These are phyloP conservation scores for Mentha longifolia DNA, from an alignment of 257 asterid species.

Conservation along the genomic window DNA sequence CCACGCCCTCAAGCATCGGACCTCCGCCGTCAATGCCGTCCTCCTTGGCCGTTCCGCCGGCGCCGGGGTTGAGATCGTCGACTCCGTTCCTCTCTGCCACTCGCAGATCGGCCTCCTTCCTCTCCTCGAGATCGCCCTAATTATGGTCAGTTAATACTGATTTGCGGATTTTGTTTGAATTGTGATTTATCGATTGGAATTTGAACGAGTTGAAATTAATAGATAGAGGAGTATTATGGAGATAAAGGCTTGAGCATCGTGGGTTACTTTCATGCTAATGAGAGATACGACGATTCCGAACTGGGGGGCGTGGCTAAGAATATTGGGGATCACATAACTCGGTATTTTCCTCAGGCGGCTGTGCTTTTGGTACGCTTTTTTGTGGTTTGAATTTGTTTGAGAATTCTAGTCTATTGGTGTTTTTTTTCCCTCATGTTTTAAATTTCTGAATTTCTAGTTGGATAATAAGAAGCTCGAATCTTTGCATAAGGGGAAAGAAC, in stretches of 20 bases:
- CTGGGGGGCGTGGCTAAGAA: constrained; percentile 76
- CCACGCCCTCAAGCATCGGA: constrained; percentile 84
- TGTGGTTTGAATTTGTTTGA: constrained; percentile 1
- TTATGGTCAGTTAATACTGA: constrained; percentile 56
- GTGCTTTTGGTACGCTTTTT: constrained; percentile 77
- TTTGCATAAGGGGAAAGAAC: constrained; percentile 59
- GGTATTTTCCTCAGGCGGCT: constrained; percentile 88
- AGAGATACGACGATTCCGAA: constrained; percentile 82
- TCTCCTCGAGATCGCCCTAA: constrained; percentile 91
- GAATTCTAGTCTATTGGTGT: constrained; percentile 2
- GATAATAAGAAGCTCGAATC: constrained; percentile 71
- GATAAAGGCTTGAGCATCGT: constrained; percentile 83
- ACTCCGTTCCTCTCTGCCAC: constrained; percentile 91
- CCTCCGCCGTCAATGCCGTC: constrained; percentile 87
- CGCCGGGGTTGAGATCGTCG: constrained; percentile 70
- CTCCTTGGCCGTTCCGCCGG: constrained; percentile 79
- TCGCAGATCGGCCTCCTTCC: constrained; percentile 92
- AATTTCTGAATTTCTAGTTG: constrained; percentile 47
- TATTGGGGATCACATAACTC: constrained; percentile 85
- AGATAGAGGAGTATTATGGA: constrained; percentile 87
- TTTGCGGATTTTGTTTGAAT: constrained; percentile 1
- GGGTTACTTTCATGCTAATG: constrained; percentile 97
- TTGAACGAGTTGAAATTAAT: constrained; percentile 23
- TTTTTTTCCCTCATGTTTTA: constrained; percentile 32
- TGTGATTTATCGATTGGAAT: neutral